These are phyloP conservation scores for Periglandula ipomoeae DNA, from an alignment of 2,329 filamentous ascomycete species.

Conservation along the genomic window DNA sequence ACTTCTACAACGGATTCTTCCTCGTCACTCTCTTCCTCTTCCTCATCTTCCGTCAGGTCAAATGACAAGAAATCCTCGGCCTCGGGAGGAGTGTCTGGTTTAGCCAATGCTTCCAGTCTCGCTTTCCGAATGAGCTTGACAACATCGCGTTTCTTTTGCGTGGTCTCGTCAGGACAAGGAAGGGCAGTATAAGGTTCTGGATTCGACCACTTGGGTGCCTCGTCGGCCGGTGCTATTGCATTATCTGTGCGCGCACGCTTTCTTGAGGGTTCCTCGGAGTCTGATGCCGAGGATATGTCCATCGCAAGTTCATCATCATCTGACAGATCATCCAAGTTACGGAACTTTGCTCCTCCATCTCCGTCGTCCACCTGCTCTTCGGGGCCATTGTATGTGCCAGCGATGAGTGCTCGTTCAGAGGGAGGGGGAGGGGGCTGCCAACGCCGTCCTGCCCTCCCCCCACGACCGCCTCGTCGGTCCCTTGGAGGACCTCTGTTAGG, in stretches of 20 bases:
- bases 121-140: constrained; percentile 89
- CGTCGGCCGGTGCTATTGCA: constrained; percentile 27
- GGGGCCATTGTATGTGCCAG: constrained; percentile 30
- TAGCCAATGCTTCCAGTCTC: constrained; percentile 48
- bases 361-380: constrained; percentile 38
- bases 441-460: constrained; percentile 17
- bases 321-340: constrained; percentile 47
- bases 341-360: constrained; percentile 40
- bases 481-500: constrained; percentile 12
- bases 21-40: constrained; percentile 16
- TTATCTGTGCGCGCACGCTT: constrained; percentile 23
- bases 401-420: constrained; percentile 41
- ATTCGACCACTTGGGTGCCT: constrained; percentile 80
- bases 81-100: constrained; percentile 43
- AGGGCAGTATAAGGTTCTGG: constrained; percentile 87
- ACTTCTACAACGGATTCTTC: constrained; percentile 4
- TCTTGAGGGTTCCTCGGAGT: constrained; percentile 30
- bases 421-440: constrained; percentile 31
- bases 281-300: constrained; percentile 42
- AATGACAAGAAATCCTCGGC: constrained; percentile 87
- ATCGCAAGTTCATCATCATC: constrained; percentile 56
- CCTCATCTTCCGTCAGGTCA: constrained; percentile 53
- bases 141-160: constrained; percentile 73
- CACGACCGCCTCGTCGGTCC: constrained; percentile 18
- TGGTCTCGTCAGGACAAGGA: constrained; percentile 66